Evolutionary conservation across 805 yeast species (phyloP).

Genomic region (Isabelozyma gotoi): DNA sequence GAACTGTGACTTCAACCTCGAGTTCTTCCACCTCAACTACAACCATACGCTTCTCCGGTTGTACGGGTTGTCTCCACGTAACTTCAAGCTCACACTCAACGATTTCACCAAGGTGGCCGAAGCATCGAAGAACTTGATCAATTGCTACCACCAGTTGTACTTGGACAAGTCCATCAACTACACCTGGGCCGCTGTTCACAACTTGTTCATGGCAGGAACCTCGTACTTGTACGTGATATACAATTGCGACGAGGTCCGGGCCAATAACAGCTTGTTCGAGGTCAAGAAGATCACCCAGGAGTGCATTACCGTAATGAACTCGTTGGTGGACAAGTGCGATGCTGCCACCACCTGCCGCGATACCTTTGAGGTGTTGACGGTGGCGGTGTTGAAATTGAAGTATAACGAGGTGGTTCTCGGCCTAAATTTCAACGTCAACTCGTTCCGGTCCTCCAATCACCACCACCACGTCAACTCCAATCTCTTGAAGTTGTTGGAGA

Average conservation of each 20-base stretch:
- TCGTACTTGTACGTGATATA: conserved; percentile 77
- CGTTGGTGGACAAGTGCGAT: conserved; percentile 68
- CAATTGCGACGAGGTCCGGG: conserved; percentile 57
- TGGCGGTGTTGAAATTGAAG: conserved; percentile 65
- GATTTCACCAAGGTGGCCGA: conserved; percentile 59
- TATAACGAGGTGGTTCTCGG: conserved; percentile 38
- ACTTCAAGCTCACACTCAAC: conserved; percentile 49
- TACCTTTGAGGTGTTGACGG: conserved; percentile 67
- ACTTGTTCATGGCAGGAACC: conserved; percentile 85
- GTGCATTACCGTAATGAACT: conserved; percentile 57
- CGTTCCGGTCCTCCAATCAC: conserved; percentile 23
- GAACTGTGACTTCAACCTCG: conserved; percentile 73
- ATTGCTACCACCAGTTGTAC: conserved; percentile 58
- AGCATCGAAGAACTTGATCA: conserved; percentile 66
- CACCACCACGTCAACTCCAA: conserved; percentile 36
- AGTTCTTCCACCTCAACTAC: conserved; percentile 72
- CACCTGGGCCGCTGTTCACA: conserved; percentile 93
- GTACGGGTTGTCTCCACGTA: conserved; percentile 77
- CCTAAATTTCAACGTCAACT: conserved; percentile 17
- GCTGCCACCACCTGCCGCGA: conserved; percentile 74
- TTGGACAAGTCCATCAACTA: conserved; percentile 65
- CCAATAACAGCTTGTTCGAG: conserved; percentile 43
- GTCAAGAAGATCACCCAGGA: conserved; percentile 49
- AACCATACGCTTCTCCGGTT: conserved; percentile 70
- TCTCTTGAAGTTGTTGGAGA: conserved; percentile 37